These are phyloP conservation scores for Wickerhamiella kurtzmanii DNA, from an alignment of 805 yeast genomes.

Conservation along the genomic window DNA sequence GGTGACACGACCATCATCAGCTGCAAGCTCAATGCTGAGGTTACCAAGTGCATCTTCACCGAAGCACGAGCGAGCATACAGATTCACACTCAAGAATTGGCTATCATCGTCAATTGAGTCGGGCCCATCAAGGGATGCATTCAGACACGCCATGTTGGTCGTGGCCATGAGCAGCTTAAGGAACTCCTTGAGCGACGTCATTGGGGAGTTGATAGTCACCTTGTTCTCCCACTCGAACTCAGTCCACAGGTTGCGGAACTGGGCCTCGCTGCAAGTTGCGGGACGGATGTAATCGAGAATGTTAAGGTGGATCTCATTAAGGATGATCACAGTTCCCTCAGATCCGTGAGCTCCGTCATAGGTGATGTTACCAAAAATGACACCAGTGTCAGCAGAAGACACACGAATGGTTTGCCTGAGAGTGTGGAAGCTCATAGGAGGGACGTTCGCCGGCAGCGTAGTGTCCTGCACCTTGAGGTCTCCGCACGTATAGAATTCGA, in stretches of 20 bases:
- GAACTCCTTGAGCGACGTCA: constrained; percentile 55
- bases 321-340: constrained; percentile 76
- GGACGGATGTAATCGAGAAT: constrained; percentile 96
- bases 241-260: constrained; percentile 96
- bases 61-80: constrained; percentile 82
- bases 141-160: constrained; percentile 88
- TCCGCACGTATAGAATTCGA: constrained; percentile 92
- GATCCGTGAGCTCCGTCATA: constrained; percentile 93
- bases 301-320: constrained; percentile 90
- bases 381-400: constrained; percentile 95
- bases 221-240: constrained; percentile 99
- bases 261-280: constrained; percentile 74
- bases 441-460: constrained; percentile 78
- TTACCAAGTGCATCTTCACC: constrained; percentile 98
- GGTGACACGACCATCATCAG: constrained; percentile 44
- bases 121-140: constrained; percentile 65
- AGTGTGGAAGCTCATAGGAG: constrained; percentile 95
- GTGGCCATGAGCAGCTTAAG: constrained; percentile 61
- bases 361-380: constrained; percentile 90
- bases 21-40: constrained; percentile 74
- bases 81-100: constrained; percentile 83
- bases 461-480: constrained; percentile 89
- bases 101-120: constrained; percentile 36
- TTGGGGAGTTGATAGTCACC: constrained; percentile 46
- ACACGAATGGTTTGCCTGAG: constrained; percentile 84